These are phyloP conservation scores for Davidsoniella australis DNA, from an alignment of 2,329 filamentous ascomycete species.

Conservation along the genomic window DNA sequence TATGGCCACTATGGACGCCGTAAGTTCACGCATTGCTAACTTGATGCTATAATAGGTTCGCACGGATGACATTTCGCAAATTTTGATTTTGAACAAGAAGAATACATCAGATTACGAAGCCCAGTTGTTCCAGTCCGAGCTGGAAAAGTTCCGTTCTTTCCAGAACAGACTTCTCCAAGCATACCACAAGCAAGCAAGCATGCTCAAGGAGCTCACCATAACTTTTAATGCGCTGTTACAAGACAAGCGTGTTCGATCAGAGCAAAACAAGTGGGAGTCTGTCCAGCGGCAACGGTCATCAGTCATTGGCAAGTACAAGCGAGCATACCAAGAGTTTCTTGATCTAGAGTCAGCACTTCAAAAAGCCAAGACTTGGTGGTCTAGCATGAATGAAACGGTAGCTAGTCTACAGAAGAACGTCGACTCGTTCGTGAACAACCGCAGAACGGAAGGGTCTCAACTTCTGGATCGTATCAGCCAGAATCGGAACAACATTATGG, in stretches of 20 bases:
- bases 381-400: constrained; percentile 88
- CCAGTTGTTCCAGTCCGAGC: constrained; percentile 82
- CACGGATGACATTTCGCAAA: constrained; percentile 92
- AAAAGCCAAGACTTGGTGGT: constrained; percentile 83
- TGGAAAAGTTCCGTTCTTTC: constrained; percentile 93
- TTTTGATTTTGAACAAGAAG: constrained; percentile 95
- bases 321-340: constrained; percentile 81
- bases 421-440: constrained; percentile 90
- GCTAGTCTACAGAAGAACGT: constrained; percentile 90
- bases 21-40: constrained; percentile 1
- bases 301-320: constrained; percentile 75
- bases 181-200: constrained; percentile 80
- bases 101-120: constrained; percentile 80
- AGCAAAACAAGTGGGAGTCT: constrained; percentile 87
- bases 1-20: background rate
- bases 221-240: constrained; percentile 78
- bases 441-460: constrained; percentile 77
- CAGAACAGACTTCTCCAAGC: constrained; percentile 84
- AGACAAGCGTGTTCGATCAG: constrained; percentile 81
- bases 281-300: constrained; percentile 68
- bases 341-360: constrained; percentile 74
- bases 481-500: constrained; percentile 30
- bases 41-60: constrained; percentile 45
- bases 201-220: constrained; percentile 87
- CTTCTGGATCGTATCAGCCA: constrained; percentile 72